Evolutionary conservation across 1,284 basidiomycete genomes (phyloP).

Genomic region (Vanrija humicola): DNA sequence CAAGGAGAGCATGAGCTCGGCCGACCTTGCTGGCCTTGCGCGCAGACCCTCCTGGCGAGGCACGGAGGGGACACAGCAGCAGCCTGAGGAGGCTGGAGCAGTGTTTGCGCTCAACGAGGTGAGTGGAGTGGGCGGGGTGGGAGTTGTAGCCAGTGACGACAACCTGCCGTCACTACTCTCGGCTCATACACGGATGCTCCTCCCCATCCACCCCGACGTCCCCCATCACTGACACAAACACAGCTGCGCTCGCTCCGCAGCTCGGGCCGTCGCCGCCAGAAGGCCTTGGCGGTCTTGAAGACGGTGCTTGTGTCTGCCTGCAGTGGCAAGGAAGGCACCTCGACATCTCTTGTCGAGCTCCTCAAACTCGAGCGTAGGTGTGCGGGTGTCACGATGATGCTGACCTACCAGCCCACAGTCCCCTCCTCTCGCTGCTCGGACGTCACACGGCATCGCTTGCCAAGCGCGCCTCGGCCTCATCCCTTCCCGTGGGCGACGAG

Average conservation of each 20-base stretch:
- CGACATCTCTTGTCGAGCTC: neutral
- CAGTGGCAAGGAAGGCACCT: neutral
- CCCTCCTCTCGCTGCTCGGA: conserved; percentile 29
- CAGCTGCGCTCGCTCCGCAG: conserved; percentile 29
- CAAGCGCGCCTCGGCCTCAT: conserved; percentile 22
- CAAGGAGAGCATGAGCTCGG: neutral
- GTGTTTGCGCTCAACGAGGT: conserved; percentile 2
- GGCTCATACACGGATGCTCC: no score
- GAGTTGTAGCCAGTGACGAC: no score
- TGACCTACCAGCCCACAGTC: conserved; percentile 24
- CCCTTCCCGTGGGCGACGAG: conserved; percentile 29
- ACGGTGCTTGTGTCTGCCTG: conserved; percentile 16
- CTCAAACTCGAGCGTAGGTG: neutral
- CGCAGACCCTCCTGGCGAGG: neutral
- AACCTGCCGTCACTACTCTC: no score
- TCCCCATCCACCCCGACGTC: no score
- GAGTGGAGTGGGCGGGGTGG: neutral
- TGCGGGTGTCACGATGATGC: neutral
- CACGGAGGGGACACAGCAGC: neutral
- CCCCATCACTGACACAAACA: neutral
- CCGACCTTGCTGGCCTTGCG: conserved; percentile 7
- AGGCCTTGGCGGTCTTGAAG: conserved; percentile 25
- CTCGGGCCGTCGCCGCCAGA: conserved; percentile 24
- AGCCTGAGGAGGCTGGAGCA: neutral
- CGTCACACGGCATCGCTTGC: conserved; percentile 33